Evolutionary conservation across 208 protist genomes (phyloP).

Genomic region (Trypanosoma boissoni): DNA sequence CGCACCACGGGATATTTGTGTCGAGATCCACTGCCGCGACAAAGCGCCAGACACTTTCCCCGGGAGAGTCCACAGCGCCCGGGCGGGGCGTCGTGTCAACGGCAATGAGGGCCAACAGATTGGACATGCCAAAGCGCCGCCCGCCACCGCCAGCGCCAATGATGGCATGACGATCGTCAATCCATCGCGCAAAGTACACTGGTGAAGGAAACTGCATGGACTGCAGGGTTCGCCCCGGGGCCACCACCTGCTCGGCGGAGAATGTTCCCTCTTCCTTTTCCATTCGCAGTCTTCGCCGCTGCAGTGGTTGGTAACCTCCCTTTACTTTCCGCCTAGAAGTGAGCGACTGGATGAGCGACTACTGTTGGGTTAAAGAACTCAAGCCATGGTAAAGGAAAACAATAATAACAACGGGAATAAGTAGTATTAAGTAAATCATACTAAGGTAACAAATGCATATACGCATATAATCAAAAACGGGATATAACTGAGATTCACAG

Average conservation of each 20-base stretch:
- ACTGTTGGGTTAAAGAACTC: too few relatives aligned
- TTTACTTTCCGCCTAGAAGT: too few relatives aligned
- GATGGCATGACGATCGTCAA: slow-evolving; percentile 59
- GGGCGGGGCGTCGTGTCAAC: slow-evolving; percentile 22
- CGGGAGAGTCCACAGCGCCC: background rate
- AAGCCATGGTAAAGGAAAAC: too few relatives aligned
- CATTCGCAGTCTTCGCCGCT: too few relatives aligned
- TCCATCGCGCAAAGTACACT: slow-evolving; percentile 69
- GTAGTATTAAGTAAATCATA: too few relatives aligned
- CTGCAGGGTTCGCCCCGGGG: slow-evolving; percentile 32
- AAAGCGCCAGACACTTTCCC: slow-evolving; percentile 37
- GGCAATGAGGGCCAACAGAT: slow-evolving; percentile 57
- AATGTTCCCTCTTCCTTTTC: slow-evolving; percentile 3
- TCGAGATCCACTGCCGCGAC: slow-evolving; percentile 60
- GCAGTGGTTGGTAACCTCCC: too few relatives aligned
- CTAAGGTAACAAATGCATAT: too few relatives aligned
- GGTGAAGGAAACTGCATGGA: slow-evolving; percentile 73
- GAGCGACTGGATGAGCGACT: too few relatives aligned
- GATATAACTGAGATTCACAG: too few relatives aligned
- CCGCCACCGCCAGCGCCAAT: slow-evolving; percentile 79
- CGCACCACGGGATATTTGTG: slow-evolving; percentile 80
- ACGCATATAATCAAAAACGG: too few relatives aligned
- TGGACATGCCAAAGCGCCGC: slow-evolving; percentile 81
- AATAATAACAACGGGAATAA: too few relatives aligned
- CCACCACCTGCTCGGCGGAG: slow-evolving; percentile 43